A percentile compares a stretch with the other conserved stretches of the same genome.
Conservation (phyloP, 768 basidiomycete species). For the Leccinum truebloodii region DNA sequence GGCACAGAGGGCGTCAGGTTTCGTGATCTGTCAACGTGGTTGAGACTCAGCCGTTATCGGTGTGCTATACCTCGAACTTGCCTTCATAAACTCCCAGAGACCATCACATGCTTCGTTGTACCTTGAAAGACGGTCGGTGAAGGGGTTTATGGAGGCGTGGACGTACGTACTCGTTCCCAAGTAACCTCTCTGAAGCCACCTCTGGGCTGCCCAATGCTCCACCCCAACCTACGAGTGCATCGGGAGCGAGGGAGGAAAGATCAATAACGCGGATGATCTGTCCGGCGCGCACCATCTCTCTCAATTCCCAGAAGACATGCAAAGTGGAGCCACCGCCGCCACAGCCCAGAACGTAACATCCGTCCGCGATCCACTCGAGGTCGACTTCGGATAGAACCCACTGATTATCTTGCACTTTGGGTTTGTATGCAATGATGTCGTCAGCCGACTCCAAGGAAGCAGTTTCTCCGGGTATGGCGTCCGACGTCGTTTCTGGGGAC, state of each 20-base stretch:
- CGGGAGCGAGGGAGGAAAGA: conserved; percentile 41
- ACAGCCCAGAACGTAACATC: conserved; percentile 61
- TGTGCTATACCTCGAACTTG: conserved; percentile 3
- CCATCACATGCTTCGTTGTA: conserved; percentile 36
- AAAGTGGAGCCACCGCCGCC: conserved; percentile 66
- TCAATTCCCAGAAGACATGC: conserved; percentile 48
- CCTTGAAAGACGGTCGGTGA: conserved; percentile 13
- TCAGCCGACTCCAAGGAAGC: conserved; percentile 17
- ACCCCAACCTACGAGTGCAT: conserved; percentile 43
- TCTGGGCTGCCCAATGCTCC: conserved; percentile 47
- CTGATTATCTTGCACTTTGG: conserved; percentile 39
- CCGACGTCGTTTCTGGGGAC: conserved; percentile 1
- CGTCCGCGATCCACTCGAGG: conserved; percentile 61
- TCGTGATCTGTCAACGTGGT: conserved; percentile 25
- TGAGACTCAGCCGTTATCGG: conserved; percentile 6
- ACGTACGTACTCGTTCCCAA: conserved; percentile 37
- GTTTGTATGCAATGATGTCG: conserved; percentile 38
- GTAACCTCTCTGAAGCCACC: conserved; percentile 38
- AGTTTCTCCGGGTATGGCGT: conserved; percentile 12
- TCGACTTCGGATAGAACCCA: conserved; percentile 51
- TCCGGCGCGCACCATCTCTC: conserved; percentile 55
- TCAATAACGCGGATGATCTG: conserved; percentile 47
- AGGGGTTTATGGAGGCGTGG: not conserved
- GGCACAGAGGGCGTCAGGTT: conserved; percentile 37
- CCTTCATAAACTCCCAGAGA: conserved; percentile 33